phyloP scores from a whole-genome alignment of 2,329 filamentous ascomycete genomes.

The Helotiales sp. region DNA sequence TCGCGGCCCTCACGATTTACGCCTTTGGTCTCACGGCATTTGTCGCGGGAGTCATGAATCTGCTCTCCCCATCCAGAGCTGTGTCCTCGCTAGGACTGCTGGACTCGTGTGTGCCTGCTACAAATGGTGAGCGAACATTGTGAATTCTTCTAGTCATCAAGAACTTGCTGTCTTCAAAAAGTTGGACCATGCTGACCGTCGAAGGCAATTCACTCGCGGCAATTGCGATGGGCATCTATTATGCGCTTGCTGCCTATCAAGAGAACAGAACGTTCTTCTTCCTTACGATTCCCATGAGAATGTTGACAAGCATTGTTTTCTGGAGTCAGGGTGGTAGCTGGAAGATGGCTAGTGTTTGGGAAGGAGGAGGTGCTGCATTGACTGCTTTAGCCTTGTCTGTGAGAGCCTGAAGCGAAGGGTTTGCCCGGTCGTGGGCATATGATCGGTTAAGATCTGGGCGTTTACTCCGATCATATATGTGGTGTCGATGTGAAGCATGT shows the following conservation, averaged over 20 bases:
- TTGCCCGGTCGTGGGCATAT: background rate
- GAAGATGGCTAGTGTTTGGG: conserved; percentile 14
- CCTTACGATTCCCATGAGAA: conserved; percentile 11
- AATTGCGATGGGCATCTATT: conserved; percentile 13
- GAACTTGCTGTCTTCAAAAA: background rate
- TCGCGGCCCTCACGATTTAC: conserved; percentile 3
- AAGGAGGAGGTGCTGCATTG: conserved; percentile 8
- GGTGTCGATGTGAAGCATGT: too few species aligned
- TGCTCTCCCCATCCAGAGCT: background rate
- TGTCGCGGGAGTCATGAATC: background rate
- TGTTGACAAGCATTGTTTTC: conserved; percentile 6
- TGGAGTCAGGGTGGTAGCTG: conserved; percentile 10
- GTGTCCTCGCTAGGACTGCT: background rate
- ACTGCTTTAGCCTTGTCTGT: conserved; percentile 1
- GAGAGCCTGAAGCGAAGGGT: background rate
- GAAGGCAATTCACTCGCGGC: conserved; percentile 11
- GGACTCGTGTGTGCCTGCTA: background rate
- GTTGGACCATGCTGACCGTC: background rate
- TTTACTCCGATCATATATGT: too few species aligned
- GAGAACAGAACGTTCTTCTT: conserved; percentile 12
- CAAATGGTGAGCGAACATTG: background rate
- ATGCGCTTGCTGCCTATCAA: conserved; percentile 10
- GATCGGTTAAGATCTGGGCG: too few species aligned
- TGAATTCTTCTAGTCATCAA: background rate
- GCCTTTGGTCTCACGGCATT: background rate